Percentiles rank a stretch among this genome's conserved stretches.
Conservation (phyloP, 805 yeast genomes). For the Priceomyces carsonii region DNA sequence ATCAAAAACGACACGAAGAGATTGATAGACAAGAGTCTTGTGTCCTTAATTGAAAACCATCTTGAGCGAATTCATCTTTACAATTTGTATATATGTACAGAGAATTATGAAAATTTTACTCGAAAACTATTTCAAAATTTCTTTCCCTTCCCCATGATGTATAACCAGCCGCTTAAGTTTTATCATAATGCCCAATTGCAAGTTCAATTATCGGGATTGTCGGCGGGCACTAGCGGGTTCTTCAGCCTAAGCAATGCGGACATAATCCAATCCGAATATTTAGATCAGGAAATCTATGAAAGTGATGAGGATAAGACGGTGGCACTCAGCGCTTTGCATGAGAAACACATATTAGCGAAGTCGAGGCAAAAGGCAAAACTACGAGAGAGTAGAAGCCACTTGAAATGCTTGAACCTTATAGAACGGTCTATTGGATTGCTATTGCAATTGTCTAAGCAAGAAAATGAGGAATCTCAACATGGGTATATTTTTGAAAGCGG, state of each 20-base stretch:
- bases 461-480: constrained; percentile 10
- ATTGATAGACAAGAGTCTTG: constrained; percentile 41
- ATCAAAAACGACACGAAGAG: constrained; percentile 9
- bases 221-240: constrained; percentile 25
- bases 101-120: constrained; percentile 61
- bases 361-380: constrained; percentile 30
- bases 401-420: constrained; percentile 30
- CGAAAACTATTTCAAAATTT: constrained; percentile 52
- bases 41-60: constrained; percentile 42
- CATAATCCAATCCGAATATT: constrained; percentile 27
- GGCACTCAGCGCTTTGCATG: constrained; percentile 41
- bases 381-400: constrained; percentile 33
- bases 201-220: constrained; percentile 32
- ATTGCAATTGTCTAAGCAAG: constrained; percentile 14
- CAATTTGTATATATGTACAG: constrained; percentile 54
- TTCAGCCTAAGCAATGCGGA: constrained; percentile 23
- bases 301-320: constrained; percentile 21
- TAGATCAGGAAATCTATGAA: constrained; percentile 16
- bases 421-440: constrained; percentile 20
- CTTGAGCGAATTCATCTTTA: constrained; percentile 53
- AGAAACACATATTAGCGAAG: constrained; percentile 32
- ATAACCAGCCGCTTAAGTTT: constrained; percentile 58
- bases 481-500: constrained; percentile 5
- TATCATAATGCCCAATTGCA: constrained; percentile 38
- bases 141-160: constrained; percentile 75